These are phyloP conservation scores for Paramecium primaurelia DNA, from an alignment of 73 alveolate species.

Conservation along the genomic window DNA sequence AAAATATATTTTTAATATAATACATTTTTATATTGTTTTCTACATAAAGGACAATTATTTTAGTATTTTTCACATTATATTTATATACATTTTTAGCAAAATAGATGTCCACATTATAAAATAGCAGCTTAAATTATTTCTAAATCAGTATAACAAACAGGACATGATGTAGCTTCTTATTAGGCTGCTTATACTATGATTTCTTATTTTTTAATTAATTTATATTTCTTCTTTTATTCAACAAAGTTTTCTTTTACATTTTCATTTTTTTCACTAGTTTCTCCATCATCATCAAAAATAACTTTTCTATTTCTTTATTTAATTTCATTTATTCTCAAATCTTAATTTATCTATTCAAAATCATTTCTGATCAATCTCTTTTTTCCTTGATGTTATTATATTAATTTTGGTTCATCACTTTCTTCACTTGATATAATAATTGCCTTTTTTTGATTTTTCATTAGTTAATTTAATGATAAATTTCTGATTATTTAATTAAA, in stretches of 20 bases:
- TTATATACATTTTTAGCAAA: background rate
- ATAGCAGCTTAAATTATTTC: background rate
- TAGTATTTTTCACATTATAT: slow-evolving; percentile 7
- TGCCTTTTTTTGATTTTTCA: background rate
- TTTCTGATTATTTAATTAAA: background rate
- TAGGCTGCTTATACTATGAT: background rate
- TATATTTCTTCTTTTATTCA: background rate
- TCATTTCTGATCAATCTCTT: background rate
- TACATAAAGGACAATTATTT: slow-evolving; percentile 12
- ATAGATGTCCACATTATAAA: background rate
- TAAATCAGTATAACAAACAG: background rate
- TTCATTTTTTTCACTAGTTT: background rate
- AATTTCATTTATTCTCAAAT: background rate
- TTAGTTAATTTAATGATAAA: background rate
- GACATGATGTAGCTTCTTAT: background rate
- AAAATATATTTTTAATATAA: background rate
- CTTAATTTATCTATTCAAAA: background rate
- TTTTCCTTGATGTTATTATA: background rate
- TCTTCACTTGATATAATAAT: background rate
- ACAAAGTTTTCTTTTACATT: background rate
- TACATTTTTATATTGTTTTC: background rate
- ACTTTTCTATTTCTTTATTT: background rate
- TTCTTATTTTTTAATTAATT: background rate
- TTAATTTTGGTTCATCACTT: background rate
- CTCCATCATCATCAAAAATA: background rate